Evolutionary conservation across 78 protist species (phyloP).

Genomic region (Pigoraptor vietnamica): DNA sequence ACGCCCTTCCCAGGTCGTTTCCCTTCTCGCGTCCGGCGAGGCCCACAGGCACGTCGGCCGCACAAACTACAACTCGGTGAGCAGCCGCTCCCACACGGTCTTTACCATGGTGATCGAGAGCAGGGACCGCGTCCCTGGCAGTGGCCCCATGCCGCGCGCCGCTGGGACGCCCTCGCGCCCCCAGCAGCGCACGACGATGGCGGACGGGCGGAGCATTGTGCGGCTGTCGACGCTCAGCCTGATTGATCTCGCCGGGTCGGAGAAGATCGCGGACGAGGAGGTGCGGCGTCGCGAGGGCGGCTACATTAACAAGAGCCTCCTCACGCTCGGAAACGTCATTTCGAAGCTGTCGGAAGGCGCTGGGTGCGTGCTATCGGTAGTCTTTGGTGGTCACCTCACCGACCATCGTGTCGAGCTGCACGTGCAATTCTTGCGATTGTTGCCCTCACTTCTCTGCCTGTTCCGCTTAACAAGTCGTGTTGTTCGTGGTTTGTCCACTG

Average conservation of each 20-base stretch:
- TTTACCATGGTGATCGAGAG: constrained; percentile 59
- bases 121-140: neutral
- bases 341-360: constrained; percentile 22
- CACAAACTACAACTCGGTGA: constrained; percentile 66
- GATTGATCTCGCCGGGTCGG: constrained; percentile 85
- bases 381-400: neutral
- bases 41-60: constrained; percentile 51
- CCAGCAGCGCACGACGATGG: neutral
- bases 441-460: neutral
- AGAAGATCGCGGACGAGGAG: constrained; percentile 63
- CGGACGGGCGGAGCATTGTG: neutral
- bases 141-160: neutral
- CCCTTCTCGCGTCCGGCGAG: constrained; percentile 37
- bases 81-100: constrained; percentile 78
- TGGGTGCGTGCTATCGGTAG: neutral
- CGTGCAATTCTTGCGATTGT: neutral
- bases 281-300: constrained; percentile 67
- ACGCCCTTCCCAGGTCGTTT: neutral
- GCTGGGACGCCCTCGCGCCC: neutral
- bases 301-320: constrained; percentile 67
- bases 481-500: no score
- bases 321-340: constrained; percentile 77
- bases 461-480: no score
- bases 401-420: neutral
- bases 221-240: constrained; percentile 25